These are phyloP conservation scores for Mycena maculata DNA, from an alignment of 768 basidiomycete species.

Conservation along the genomic window DNA sequence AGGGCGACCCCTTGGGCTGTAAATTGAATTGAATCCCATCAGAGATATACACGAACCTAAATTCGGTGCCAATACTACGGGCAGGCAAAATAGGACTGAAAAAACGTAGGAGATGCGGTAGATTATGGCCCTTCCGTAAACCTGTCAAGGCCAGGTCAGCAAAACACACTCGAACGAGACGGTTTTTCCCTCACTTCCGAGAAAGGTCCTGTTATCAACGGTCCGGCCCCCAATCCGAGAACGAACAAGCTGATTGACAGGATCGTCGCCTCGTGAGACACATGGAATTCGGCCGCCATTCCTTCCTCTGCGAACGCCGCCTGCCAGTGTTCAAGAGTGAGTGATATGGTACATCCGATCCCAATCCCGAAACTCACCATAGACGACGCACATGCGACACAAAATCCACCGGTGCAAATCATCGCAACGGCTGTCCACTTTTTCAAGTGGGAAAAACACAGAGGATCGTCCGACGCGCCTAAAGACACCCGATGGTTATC, in stretches of 20 bases:
- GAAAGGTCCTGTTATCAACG: slow-evolving; percentile 62
- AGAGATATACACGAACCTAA: slow-evolving; percentile 56
- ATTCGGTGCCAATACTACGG: slow-evolving; percentile 79
- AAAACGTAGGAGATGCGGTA: slow-evolving; percentile 70
- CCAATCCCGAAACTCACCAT: slow-evolving; percentile 63
- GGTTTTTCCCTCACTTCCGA: too few relatives aligned
- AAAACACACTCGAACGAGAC: too few relatives aligned
- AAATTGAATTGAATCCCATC: too few relatives aligned
- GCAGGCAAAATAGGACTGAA: slow-evolving; percentile 74
- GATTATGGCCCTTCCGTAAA: slow-evolving; percentile 75
- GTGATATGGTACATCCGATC: neutral
- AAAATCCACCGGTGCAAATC: slow-evolving; percentile 60
- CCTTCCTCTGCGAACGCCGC: slow-evolving; percentile 73
- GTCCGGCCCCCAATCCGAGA: slow-evolving; percentile 58
- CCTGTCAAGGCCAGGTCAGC: too few relatives aligned
- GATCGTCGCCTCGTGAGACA: slow-evolving; percentile 60
- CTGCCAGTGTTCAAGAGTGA: slow-evolving; percentile 47
- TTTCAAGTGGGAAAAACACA: slow-evolving; percentile 50
- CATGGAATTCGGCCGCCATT: slow-evolving; percentile 60
- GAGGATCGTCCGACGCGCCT: slow-evolving; percentile 56
- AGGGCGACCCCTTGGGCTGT: neutral
- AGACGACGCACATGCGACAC: slow-evolving; percentile 67
- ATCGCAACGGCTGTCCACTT: slow-evolving; percentile 63
- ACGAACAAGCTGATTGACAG: slow-evolving; percentile 69
- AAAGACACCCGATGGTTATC: slow-evolving; percentile 45